Evolutionary conservation across 352 stramenopile species (phyloP).

Genomic region (Pythium diclinum): DNA sequence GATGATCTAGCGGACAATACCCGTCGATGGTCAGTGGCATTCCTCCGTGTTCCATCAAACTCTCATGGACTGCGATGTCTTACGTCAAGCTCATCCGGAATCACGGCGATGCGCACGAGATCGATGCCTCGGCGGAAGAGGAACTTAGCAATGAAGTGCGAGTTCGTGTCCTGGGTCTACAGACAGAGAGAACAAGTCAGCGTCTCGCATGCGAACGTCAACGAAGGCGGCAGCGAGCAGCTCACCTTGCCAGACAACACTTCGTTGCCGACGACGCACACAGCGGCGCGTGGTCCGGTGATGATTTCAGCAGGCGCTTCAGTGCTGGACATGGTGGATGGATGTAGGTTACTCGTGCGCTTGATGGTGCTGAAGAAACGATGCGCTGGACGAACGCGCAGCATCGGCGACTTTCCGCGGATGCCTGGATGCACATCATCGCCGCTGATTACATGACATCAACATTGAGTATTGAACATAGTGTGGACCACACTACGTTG

Average conservation of each 20-base stretch:
- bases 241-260: conserved; percentile 40
- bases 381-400: background rate
- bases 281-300: conserved; percentile 29
- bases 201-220: background rate
- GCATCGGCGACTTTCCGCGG: background rate
- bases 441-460: background rate
- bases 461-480: background rate
- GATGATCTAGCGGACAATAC: conserved; percentile 42
- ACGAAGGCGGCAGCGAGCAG: background rate
- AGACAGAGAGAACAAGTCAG: background rate
- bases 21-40: background rate
- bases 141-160: conserved; percentile 60
- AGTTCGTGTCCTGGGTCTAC: conserved; percentile 44
- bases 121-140: conserved; percentile 79
- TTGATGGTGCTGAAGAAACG: conserved; percentile 1
- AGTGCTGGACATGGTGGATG: background rate
- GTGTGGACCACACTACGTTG: background rate
- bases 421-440: background rate
- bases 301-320: conserved; percentile 1
- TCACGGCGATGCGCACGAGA: conserved; percentile 68
- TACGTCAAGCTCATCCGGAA: conserved; percentile 73
- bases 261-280: conserved; percentile 45
- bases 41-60: background rate
- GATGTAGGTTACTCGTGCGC: background rate
- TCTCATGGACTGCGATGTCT: background rate